Percentiles rank a stretch among this genome's conserved stretches.
Evolutionary conservation across 352 stramenopile species (phyloP).

Genomic region (Phytopythium cucurbitacearum): DNA sequence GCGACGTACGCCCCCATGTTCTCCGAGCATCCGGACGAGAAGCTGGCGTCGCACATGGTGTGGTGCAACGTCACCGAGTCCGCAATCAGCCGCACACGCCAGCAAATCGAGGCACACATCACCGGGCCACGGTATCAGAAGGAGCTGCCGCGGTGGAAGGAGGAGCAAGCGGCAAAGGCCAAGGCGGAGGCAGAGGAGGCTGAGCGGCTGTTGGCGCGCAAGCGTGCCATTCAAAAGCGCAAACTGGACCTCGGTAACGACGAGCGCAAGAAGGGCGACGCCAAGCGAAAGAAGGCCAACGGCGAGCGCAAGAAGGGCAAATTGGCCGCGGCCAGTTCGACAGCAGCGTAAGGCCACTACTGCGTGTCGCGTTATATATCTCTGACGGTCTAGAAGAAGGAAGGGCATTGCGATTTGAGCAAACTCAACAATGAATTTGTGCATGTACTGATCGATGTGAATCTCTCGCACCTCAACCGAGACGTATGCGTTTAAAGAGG

Average conservation of each 20-base stretch:
- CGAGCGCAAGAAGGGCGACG: background rate
- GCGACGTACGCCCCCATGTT: slow-evolving; percentile 63
- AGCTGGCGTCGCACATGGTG: slow-evolving; percentile 34
- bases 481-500: no score
- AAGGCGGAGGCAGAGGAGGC: slow-evolving; percentile 25
- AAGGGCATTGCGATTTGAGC: no score
- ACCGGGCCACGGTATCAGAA: slow-evolving; percentile 46
- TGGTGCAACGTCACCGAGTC: slow-evolving; percentile 70
- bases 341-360: no score
- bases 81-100: slow-evolving; percentile 37
- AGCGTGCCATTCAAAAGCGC: slow-evolving; percentile 23
- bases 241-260: slow-evolving; percentile 16
- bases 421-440: no score
- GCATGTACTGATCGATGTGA: no score
- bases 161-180: slow-evolving; percentile 36
- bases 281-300: background rate
- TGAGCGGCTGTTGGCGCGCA: slow-evolving; percentile 16
- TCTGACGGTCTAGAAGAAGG: no score
- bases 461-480: no score
- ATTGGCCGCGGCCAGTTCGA: no score
- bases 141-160: slow-evolving; percentile 46
- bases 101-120: slow-evolving; percentile 56
- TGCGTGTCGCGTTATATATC: no score
- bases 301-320: background rate
- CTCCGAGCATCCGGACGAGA: slow-evolving; percentile 47